Conservation (phyloP, 148 eudicot genomes). For the Heliamphora exappendiculata region DNA sequence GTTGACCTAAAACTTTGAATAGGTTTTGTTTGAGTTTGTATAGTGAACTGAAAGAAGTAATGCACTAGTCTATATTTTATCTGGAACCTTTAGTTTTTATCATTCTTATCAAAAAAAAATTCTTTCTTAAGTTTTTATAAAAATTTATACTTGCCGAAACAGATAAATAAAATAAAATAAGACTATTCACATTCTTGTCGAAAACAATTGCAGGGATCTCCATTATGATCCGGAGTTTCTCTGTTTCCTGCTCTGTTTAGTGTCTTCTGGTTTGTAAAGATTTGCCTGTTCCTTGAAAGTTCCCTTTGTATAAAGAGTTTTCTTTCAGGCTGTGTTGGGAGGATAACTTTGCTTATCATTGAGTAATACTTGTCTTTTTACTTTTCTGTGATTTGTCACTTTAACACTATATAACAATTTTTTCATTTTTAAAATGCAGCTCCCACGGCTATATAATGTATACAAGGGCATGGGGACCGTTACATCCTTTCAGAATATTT, state of each 20-base stretch:
- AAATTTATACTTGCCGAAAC: no score
- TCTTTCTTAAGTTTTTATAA: no score
- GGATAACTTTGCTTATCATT: not conserved
- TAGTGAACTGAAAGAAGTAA: not conserved
- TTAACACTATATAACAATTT: not conserved
- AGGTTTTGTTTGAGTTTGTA: not conserved
- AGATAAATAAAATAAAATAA: no score
- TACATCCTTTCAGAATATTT: slow-evolving; percentile 70
- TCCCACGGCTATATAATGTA: slow-evolving; percentile 70
- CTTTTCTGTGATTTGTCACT: not conserved
- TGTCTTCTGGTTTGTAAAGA: not conserved
- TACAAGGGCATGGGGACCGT: slow-evolving; percentile 79
- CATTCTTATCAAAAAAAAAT: not conserved
- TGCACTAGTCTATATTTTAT: not conserved
- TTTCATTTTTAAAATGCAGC: slow-evolving; percentile 26
- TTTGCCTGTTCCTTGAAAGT: not conserved
- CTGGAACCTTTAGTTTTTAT: not conserved
- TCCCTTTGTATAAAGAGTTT: not conserved
- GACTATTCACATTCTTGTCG: not conserved
- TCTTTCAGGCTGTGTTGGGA: not conserved
- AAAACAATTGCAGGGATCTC: not conserved
- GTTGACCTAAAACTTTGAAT: not conserved
- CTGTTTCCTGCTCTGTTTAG: not conserved
- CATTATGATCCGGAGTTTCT: not conserved
- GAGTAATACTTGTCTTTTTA: not conserved